Evolutionary conservation across 257 asterid genomes (phyloP), one percentile per base, ranked within the genome.

Genomic region (Mitragyna speciosa): DNA sequence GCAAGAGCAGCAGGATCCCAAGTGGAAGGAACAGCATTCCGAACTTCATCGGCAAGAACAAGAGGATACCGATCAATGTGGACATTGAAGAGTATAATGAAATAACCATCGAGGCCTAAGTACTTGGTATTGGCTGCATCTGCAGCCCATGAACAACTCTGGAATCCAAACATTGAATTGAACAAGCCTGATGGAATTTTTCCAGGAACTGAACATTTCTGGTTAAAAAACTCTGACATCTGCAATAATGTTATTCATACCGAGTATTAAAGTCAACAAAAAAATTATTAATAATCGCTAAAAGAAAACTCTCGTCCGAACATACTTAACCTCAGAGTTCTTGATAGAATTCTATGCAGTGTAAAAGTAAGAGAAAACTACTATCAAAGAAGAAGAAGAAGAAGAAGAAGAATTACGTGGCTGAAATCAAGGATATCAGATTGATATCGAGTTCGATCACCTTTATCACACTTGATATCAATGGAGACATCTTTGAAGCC

Each of bases 1-100:
- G 99, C 97, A n/a, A 95, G 91, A 80, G 95, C 94, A 26, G 87
- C 79, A 31, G 99, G 98, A 82, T 95, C 99, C 99, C 99, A 95
- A 15, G 87, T 89, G 15, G 97, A 85, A 76, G 99, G 99, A 81
- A 95, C 98, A 1, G 77, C 94, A 26, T 88, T 84, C 36, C 88
- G 85, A 1, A 93, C 98, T 65, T 92, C 84, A 84, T 92, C 90
- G 19, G 80, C 83, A 47, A 95, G 91, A 83, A 92, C 71, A 54
- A 95, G 93, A 4, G 97, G 97, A 79, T 84, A 90, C 1, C 98
- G 83, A 77, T 95, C 91, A 69, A 95, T 84, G 45, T 88, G 94
- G 36, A 95, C 81, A 49, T 76, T 86, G 74, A 89, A 92, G 48
- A 95, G 84, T 5, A 70, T 82, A 7, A 95, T 93, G 79, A 84